phyloP scores from a whole-genome alignment of 352 stramenopile genomes.

The Phytophthora cactorum region DNA sequence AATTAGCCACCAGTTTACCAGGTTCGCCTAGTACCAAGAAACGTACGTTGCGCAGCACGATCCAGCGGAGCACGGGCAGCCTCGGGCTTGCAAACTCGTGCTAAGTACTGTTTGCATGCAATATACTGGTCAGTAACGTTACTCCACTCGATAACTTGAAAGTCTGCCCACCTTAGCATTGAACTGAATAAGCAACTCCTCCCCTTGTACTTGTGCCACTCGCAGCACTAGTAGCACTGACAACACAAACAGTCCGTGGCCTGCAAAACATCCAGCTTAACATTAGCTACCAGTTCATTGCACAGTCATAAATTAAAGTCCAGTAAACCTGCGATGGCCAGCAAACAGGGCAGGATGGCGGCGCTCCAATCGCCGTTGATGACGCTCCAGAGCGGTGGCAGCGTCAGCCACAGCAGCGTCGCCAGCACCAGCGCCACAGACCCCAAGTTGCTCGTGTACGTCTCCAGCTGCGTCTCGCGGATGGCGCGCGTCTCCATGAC shows the following conservation, averaged over 20 bases:
- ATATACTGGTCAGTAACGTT: slow-evolving; percentile 9
- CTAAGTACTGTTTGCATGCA: slow-evolving; percentile 43
- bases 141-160: background rate
- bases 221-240: slow-evolving; percentile 63
- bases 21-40: background rate
- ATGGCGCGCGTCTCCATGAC: slow-evolving; percentile 71
- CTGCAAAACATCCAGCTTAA: slow-evolving; percentile 21
- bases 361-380: slow-evolving; percentile 79
- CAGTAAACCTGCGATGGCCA: slow-evolving; percentile 53
- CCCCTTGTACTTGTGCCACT: slow-evolving; percentile 70
- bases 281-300: slow-evolving; percentile 5
- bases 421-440: slow-evolving; percentile 47
- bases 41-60: slow-evolving; percentile 46
- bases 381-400: slow-evolving; percentile 74
- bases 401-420: slow-evolving; percentile 50
- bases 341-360: slow-evolving; percentile 54
- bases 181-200: slow-evolving; percentile 69
- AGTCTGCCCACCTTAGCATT: slow-evolving; percentile 47
- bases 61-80: slow-evolving; percentile 29
- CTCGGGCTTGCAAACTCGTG: slow-evolving; percentile 27
- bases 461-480: slow-evolving; percentile 63
- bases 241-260: slow-evolving; percentile 57
- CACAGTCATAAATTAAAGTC: background rate
- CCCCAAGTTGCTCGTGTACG: slow-evolving; percentile 68
- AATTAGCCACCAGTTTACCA: background rate